These are phyloP conservation scores for Kwoniella europaea DNA, from an alignment of 768 basidiomycete genomes.

Conservation along the genomic window DNA sequence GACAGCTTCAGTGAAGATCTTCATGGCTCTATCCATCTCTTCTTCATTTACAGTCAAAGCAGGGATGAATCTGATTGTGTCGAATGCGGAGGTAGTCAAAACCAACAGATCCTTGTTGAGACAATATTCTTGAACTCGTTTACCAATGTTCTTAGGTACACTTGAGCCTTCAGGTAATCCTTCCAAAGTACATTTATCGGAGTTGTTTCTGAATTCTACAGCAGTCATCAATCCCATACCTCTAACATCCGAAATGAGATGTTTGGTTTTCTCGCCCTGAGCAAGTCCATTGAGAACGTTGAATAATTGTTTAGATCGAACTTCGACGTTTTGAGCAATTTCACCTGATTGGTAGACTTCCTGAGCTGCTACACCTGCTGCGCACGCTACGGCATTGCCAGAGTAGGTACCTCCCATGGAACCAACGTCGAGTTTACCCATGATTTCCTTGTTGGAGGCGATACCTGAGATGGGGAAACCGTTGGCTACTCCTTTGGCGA, in stretches of 20 bases:
- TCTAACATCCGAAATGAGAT: constrained; percentile 80
- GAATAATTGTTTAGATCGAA: constrained; percentile 76
- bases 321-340: constrained; percentile 78
- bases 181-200: constrained; percentile 51
- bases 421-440: constrained; percentile 63
- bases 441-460: constrained; percentile 76
- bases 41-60: constrained; percentile 77
- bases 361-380: constrained; percentile 81
- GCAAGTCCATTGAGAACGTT: constrained; percentile 66
- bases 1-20: constrained; percentile 65
- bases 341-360: constrained; percentile 79
- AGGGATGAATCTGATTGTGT: constrained; percentile 84
- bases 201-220: constrained; percentile 61
- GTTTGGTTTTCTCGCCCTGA: constrained; percentile 63
- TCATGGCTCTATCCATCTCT: constrained; percentile 68
- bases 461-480: constrained; percentile 93
- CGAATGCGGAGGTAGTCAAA: constrained; percentile 73
- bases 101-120: constrained; percentile 84
- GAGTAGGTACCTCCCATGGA: constrained; percentile 61
- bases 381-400: constrained; percentile 89
- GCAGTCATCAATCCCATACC: constrained; percentile 66
- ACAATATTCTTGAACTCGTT: constrained; percentile 75
- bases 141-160: constrained; percentile 65
- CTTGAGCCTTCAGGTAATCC: constrained; percentile 34
- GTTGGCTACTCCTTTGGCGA: constrained; percentile 76